phyloP scores from a whole-genome alignment of 2,329 filamentous ascomycete genomes.

The Trichophyton mentagrophytes region DNA sequence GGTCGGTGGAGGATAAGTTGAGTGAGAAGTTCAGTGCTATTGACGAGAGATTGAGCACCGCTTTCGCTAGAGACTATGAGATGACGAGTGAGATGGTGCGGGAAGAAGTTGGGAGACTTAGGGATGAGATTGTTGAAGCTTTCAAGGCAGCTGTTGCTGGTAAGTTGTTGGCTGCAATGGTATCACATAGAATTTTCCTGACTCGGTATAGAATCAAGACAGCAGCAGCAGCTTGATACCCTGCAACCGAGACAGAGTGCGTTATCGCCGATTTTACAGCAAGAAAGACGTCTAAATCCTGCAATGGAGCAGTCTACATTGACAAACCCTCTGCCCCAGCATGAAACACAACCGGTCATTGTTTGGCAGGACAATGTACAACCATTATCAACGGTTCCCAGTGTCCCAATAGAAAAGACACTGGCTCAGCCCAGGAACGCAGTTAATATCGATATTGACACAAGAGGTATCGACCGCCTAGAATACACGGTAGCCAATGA shows the following conservation, averaged over 20 bases:
- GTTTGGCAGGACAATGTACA: not conserved
- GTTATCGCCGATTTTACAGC: not conserved
- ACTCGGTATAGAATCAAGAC: not conserved
- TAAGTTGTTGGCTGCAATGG: not conserved
- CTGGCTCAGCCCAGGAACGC: not conserved
- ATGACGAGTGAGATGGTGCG: not conserved
- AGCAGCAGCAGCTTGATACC: not conserved
- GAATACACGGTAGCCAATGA: not conserved
- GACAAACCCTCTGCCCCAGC: too few species aligned
- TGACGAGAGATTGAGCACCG: not conserved
- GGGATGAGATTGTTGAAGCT: not conserved
- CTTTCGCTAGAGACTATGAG: constrained; percentile 2
- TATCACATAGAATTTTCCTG: not conserved
- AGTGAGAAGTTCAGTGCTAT: not conserved
- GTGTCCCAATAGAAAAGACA: not conserved
- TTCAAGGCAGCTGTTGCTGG: not conserved
- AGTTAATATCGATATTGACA: not conserved
- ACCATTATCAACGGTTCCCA: not conserved
- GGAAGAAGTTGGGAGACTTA: constrained; percentile 1
- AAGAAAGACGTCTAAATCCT: not conserved
- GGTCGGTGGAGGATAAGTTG: not conserved
- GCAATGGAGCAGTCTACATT: not conserved
- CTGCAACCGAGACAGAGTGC: not conserved
- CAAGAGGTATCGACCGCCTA: not conserved
- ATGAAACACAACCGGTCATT: not conserved